A percentile compares a stretch with the other conserved stretches of the same genome.
phyloP scores from a whole-genome alignment of 805 yeast species.

The Spencermartinsiella europaea region DNA sequence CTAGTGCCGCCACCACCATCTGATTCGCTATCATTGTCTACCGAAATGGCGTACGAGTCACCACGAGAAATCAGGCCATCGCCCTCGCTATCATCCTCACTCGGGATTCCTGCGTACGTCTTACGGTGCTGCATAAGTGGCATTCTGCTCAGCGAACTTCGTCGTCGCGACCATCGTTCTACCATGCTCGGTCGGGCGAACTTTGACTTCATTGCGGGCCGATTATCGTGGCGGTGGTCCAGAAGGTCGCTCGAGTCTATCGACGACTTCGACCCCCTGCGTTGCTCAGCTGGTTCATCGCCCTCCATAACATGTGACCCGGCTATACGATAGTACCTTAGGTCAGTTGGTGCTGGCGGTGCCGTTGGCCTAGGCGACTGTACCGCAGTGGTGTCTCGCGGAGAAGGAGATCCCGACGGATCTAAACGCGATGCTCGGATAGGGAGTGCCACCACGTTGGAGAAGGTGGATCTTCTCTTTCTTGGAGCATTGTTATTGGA shows the following conservation, averaged over 20 bases:
- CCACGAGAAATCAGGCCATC: not conserved
- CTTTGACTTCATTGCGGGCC: too few relatives aligned
- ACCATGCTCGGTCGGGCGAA: conserved; percentile 9
- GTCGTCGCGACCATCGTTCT: conserved; percentile 17
- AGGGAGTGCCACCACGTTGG: conserved; percentile 13
- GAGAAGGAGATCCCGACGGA: not conserved
- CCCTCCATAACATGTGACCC: conserved; percentile 13
- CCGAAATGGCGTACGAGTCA: conserved; percentile 14
- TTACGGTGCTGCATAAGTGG: conserved; percentile 2
- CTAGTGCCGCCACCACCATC: not conserved
- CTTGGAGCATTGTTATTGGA: conserved; percentile 1
- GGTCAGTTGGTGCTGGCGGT: not conserved
- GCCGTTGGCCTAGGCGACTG: not conserved
- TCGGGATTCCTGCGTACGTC: not conserved
- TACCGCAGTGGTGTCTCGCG: not conserved
- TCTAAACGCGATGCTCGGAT: not conserved
- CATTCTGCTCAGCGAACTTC: conserved; percentile 13
- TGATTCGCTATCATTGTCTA: conserved; percentile 2
- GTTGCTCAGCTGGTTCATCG: conserved; percentile 1
- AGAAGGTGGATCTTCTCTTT: conserved; percentile 19
- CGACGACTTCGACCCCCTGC: conserved; percentile 7
- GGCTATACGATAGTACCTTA: conserved; percentile 16
- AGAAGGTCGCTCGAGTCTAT: conserved; percentile 15
- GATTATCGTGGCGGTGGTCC: conserved; percentile 16
- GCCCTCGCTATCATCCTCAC: conserved; percentile 1